phyloP scores from a whole-genome alignment of 371 early-diverging fungal species.

The Dichotomocladium elegans region DNA sequence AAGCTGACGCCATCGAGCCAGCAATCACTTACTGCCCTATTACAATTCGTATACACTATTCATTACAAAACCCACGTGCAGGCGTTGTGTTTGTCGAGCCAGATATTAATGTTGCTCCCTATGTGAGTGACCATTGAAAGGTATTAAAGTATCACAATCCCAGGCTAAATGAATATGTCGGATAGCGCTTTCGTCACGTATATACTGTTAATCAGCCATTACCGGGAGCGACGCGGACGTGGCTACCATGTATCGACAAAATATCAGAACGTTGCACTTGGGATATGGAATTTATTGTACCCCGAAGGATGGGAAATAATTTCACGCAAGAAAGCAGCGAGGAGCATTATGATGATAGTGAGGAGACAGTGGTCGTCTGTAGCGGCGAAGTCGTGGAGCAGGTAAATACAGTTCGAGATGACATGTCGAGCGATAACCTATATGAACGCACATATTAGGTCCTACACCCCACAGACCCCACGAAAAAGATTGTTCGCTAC shows the following conservation, averaged over 20 bases:
- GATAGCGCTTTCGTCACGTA: slow-evolving; percentile 60
- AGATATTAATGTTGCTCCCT: slow-evolving; percentile 54
- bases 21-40: slow-evolving; percentile 33
- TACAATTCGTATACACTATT: slow-evolving; percentile 50
- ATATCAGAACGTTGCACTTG: slow-evolving; percentile 76
- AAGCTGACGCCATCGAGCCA: not conserved
- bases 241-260: slow-evolving; percentile 88
- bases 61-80: slow-evolving; percentile 45
- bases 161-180: not conserved
- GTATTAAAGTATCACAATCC: no score
- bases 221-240: slow-evolving; percentile 75
- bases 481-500: slow-evolving; percentile 60
- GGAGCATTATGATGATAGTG: slow-evolving; percentile 42
- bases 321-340: slow-evolving; percentile 21
- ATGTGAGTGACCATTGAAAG: slow-evolving; percentile 48
- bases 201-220: slow-evolving; percentile 77
- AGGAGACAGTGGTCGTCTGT: slow-evolving; percentile 67
- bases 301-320: slow-evolving; percentile 32
- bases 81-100: slow-evolving; percentile 58
- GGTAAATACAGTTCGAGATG: slow-evolving; percentile 3
- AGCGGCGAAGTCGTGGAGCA: slow-evolving; percentile 75
- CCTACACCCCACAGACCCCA: slow-evolving; percentile 56
- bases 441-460: no score
- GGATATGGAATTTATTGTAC: slow-evolving; percentile 85
- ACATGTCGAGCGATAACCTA: no score